Base-by-base conservation (phyloP, 345 rosid species). In the Linum lewisii region DNA sequence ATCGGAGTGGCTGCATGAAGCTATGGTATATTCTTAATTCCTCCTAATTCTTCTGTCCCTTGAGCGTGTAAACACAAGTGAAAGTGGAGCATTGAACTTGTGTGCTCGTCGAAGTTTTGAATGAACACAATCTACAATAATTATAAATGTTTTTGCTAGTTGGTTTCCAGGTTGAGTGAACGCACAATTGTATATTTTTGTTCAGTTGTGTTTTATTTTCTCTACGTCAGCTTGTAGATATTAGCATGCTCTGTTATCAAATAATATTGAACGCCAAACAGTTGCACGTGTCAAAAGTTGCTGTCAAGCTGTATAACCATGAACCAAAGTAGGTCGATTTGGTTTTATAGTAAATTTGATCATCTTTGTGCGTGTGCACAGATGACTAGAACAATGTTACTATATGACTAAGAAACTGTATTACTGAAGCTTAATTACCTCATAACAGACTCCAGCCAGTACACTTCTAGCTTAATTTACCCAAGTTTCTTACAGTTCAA, bases 1-100 rank as follows among this genome's bases (percentile, higher is more conserved):
- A 57, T 66, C 60, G 16, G 78, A 80, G 62, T 89, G 99, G 99
- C 69, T 93, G 85, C 92, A 87, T 72, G 95, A 93, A 77, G 95
- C 99, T 51, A 73, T 85, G 97, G 99, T 89, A 85, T 59, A 69
- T 34, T 37, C 38, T 58, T 64, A 38, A 56, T 53, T 65, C 38
- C 55, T 58, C 34, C 42, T 57, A 20, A 32, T 25, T 18, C 1
- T 29, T 16, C 20, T 16, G n/a, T 57, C 16, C 44, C 42, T 32
- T 26, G 3, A 25, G 37, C 32, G 10, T 21, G 3, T 51, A 19
- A n/a, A 51, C 11, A 51, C 24, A 51, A 6, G 15, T 42, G 47
- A 42, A 42, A 42, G 34, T 29, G 34, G 7, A 29, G 34, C 34
- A 29, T 29, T 8, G 7, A 29, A 42, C 18, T 42, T 42, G 18